phyloP scores from a whole-genome alignment of 2,329 filamentous ascomycete genomes.

The Tympanopsis confertula region DNA sequence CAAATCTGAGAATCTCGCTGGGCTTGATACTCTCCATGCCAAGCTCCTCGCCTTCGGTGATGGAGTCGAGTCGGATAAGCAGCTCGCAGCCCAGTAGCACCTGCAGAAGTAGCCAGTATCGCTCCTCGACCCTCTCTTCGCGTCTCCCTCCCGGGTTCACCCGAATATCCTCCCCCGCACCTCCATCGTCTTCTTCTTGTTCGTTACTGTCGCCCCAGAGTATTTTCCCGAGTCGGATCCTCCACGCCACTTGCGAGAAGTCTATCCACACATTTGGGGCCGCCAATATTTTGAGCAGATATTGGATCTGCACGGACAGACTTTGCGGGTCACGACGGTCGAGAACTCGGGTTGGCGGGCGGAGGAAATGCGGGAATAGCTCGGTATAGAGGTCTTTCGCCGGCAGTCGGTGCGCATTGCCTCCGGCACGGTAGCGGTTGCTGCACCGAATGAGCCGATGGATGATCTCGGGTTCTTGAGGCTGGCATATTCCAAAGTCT shows the following conservation, averaged over 20 bases:
- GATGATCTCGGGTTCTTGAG: constrained; percentile 45
- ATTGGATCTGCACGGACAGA: constrained; percentile 29
- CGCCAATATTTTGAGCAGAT: constrained; percentile 24
- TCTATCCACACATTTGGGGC: constrained; percentile 30
- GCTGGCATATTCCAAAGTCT: constrained; percentile 29
- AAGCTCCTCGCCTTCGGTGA: constrained; percentile 10
- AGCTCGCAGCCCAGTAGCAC: constrained; percentile 40
- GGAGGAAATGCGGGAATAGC: constrained; percentile 46
- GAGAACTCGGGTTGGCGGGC: constrained; percentile 41
- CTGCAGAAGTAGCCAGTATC: constrained; percentile 41
- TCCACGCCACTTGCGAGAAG: constrained; percentile 30
- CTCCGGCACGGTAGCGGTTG: constrained; percentile 39
- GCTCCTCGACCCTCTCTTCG: constrained; percentile 36
- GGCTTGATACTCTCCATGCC: constrained; percentile 20
- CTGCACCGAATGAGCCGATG: constrained; percentile 46
- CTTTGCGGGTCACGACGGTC: constrained; percentile 30
- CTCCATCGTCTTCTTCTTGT: constrained; percentile 24
- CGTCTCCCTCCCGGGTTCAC: constrained; percentile 19
- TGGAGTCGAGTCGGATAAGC: constrained; percentile 37
- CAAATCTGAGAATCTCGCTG: constrained; percentile 29
- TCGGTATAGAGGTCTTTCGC: constrained; percentile 49
- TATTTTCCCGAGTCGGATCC: constrained; percentile 29
- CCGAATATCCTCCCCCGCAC: constrained; percentile 20
- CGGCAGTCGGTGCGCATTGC: constrained; percentile 33
- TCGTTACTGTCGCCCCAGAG: constrained; percentile 28